Evolutionary conservation across 2,329 filamentous ascomycete species (phyloP).

Genomic region (Chalara sp.): DNA sequence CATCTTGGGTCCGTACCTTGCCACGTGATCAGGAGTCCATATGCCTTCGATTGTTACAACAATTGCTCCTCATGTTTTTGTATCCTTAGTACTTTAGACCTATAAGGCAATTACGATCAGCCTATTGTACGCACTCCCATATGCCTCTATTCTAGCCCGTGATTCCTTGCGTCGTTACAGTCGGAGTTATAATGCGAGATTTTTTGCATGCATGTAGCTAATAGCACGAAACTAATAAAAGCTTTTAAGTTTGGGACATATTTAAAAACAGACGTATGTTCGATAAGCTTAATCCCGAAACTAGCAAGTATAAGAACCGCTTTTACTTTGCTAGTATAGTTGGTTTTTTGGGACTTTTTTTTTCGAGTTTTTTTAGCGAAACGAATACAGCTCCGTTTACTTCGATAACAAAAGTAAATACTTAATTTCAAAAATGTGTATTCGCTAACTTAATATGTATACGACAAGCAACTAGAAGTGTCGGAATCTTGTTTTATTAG

Average conservation of each 20-base stretch:
- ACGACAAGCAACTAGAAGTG: constrained; percentile 18
- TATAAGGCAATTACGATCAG: no score
- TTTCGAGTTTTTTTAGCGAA: constrained; percentile 21
- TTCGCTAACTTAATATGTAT: constrained; percentile 13
- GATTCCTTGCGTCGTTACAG: no score
- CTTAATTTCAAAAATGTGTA: constrained; percentile 7
- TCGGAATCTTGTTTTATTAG: constrained; percentile 13
- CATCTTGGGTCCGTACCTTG: no score
- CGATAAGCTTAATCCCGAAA: constrained; percentile 15
- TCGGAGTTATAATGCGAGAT: constrained; percentile 27
- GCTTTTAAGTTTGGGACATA: constrained; percentile 19
- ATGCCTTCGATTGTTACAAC: no score
- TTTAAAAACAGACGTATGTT: constrained; percentile 19
- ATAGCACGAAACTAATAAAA: constrained; percentile 13
- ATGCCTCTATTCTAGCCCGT: no score
- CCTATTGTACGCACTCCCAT: no score
- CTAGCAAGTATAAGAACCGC: constrained; percentile 16
- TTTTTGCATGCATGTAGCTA: constrained; percentile 11
- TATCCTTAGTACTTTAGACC: no score
- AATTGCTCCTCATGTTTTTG: no score
- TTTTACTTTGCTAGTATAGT: constrained; percentile 22
- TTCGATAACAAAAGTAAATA: constrained; percentile 21
- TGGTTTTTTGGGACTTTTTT: constrained; percentile 21
- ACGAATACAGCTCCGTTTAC: constrained; percentile 16
- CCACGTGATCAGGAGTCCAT: no score